A percentile compares a stretch with the other conserved stretches of the same genome.
phyloP scores from a whole-genome alignment of 257 asterid species.

The Gentiana macrophylla region DNA sequence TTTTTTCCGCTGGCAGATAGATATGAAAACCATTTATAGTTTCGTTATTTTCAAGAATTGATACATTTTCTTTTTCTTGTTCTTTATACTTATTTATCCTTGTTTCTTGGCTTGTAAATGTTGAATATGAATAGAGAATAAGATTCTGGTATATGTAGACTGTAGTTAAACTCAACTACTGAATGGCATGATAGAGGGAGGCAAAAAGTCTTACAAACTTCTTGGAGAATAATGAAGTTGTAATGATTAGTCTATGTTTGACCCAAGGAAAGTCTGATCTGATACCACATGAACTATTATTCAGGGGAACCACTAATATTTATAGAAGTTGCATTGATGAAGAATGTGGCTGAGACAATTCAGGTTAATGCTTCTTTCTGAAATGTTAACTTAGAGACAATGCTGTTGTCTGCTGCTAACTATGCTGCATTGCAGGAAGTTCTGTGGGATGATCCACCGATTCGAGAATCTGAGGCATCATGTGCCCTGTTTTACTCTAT shows the following conservation, averaged over 20 bases:
- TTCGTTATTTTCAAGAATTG: neutral
- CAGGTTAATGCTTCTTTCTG: slow-evolving; percentile 40
- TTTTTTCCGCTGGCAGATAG: too few relatives aligned
- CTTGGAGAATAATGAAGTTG: too few relatives aligned
- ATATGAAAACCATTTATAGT: too few relatives aligned
- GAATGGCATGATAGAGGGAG: too few relatives aligned
- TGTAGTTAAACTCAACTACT: too few relatives aligned
- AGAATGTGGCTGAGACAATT: slow-evolving; percentile 65
- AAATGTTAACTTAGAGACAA: slow-evolving; percentile 3
- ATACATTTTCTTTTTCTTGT: neutral
- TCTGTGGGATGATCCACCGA: slow-evolving; percentile 91
- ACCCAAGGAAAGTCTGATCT: too few relatives aligned
- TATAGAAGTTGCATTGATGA: slow-evolving; percentile 94
- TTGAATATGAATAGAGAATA: neutral
- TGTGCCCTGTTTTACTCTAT: slow-evolving; percentile 94
- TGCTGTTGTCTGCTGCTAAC: slow-evolving; percentile 15
- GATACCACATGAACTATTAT: slow-evolving; percentile 3
- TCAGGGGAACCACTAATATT: slow-evolving; percentile 96
- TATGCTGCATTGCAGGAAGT: slow-evolving; percentile 54
- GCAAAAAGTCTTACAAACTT: too few relatives aligned
- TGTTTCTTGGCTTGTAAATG: neutral
- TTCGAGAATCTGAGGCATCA: slow-evolving; percentile 70
- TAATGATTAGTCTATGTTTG: too few relatives aligned
- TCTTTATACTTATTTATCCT: too few relatives aligned
- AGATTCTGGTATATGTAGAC: too few relatives aligned